Conservation (phyloP, 129 eudicot genomes). For the Tagetes patula region DNA sequence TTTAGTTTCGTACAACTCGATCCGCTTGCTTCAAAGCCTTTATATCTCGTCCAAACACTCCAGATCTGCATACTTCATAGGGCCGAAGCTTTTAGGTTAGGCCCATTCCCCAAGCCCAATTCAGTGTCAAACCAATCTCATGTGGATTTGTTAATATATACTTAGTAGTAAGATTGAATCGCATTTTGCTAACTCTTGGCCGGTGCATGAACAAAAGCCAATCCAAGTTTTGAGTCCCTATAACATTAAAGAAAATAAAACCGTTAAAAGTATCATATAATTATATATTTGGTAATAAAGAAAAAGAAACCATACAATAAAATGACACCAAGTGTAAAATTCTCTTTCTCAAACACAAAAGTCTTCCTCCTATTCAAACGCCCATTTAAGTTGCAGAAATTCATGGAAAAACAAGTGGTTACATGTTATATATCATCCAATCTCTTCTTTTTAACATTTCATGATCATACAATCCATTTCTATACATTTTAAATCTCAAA, state of each 20-base stretch:
- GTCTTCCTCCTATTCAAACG: constrained; percentile 24
- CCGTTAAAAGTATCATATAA: background rate
- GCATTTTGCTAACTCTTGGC: background rate
- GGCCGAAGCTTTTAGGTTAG: too few relatives aligned
- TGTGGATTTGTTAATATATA: too few relatives aligned
- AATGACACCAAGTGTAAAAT: constrained; percentile 19
- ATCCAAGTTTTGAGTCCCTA: background rate
- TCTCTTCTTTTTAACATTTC: constrained; percentile 19
- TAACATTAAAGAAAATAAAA: background rate
- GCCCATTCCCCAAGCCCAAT: too few relatives aligned
- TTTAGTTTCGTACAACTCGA: too few relatives aligned
- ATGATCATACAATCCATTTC: constrained; percentile 15
- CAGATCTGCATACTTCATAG: too few relatives aligned
- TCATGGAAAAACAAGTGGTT: constrained; percentile 18
- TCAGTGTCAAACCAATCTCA: too few relatives aligned
- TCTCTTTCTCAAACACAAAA: constrained; percentile 22
- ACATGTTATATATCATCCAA: constrained; percentile 27
- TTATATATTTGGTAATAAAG: background rate
- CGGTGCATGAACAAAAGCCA: background rate
- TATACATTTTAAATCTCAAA: constrained; percentile 23
- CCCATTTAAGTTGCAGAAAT: constrained; percentile 28
- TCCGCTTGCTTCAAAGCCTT: too few relatives aligned
- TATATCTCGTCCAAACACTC: too few relatives aligned
- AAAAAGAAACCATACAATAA: constrained; percentile 1
- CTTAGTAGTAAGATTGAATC: background rate